Conservation (phyloP, 305 asterid species). For the Fraxinus xanthoxyloides region DNA sequence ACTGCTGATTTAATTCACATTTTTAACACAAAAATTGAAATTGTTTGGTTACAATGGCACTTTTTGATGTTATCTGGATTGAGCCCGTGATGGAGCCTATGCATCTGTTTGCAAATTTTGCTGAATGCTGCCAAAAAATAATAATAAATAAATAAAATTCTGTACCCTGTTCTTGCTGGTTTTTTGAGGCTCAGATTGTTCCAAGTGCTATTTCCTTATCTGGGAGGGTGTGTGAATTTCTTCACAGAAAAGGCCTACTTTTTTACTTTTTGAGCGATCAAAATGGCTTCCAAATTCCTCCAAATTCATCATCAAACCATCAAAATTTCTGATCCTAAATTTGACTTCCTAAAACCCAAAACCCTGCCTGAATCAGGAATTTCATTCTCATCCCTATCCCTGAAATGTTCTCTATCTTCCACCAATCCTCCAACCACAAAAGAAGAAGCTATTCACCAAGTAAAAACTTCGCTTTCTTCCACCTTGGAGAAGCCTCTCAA, state of each 20-base stretch:
- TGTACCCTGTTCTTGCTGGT: not conserved
- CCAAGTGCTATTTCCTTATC: slow-evolving; percentile 13
- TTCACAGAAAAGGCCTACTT: too few relatives aligned
- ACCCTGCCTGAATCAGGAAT: slow-evolving; percentile 26
- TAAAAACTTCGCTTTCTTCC: slow-evolving; percentile 64
- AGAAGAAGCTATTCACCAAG: slow-evolving; percentile 87
- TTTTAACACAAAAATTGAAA: not conserved
- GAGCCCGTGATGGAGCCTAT: not conserved
- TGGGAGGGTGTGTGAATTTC: not conserved
- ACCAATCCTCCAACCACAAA: slow-evolving; percentile 73
- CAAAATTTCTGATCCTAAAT: slow-evolving; percentile 22
- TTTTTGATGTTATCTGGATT: not conserved
- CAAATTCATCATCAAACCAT: slow-evolving; percentile 31
- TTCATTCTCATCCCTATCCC: slow-evolving; percentile 16
- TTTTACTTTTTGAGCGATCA: not conserved
- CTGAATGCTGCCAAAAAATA: not conserved
- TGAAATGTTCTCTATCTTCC: slow-evolving; percentile 48
- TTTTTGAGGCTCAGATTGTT: slow-evolving; percentile 15
- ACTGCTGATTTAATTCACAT: not conserved
- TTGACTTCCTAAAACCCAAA: slow-evolving; percentile 18
- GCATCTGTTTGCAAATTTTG: not conserved
- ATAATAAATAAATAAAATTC: not conserved
- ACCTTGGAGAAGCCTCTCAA: slow-evolving; percentile 76
- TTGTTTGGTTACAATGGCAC: not conserved
- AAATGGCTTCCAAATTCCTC: slow-evolving; percentile 52